These are phyloP conservation scores for Xylaria sp. DNA, from an alignment of 495 filamentous ascomycete species.

Conservation along the genomic window DNA sequence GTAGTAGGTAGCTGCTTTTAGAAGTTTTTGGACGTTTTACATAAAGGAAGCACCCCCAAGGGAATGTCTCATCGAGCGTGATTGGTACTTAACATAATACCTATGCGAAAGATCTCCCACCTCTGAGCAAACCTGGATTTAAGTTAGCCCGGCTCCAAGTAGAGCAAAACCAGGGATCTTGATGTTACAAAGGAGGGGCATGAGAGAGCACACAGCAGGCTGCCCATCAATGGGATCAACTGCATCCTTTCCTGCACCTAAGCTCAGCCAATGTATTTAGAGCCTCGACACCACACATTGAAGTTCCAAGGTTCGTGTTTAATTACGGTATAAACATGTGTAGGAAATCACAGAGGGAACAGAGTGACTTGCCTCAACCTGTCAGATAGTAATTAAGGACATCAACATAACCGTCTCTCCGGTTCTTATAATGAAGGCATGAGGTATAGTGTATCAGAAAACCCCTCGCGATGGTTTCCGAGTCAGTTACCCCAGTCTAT, in stretches of 20 bases:
- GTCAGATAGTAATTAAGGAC: neutral
- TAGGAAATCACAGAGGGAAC: neutral
- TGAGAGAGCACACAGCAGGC: neutral
- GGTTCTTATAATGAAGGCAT: neutral
- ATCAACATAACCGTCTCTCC: neutral
- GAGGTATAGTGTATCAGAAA: neutral
- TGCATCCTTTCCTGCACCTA: neutral
- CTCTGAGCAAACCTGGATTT: neutral
- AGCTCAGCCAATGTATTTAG: neutral
- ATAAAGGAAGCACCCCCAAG: neutral
- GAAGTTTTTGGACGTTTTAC: too few relatives aligned
- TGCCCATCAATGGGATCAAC: neutral
- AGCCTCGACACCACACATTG: neutral
- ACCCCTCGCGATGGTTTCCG: neutral
- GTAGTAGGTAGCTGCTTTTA: neutral
- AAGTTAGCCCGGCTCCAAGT: neutral
- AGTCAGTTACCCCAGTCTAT: neutral
- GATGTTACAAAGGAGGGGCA: neutral
- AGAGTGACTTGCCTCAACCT: neutral
- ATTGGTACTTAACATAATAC: neutral
- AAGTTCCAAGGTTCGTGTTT: neutral
- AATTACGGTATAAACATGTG: too few relatives aligned
- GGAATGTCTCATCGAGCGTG: neutral
- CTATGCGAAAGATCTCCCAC: too few relatives aligned
- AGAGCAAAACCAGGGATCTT: neutral